These are phyloP conservation scores for Colletotrichum filicis DNA, from an alignment of 2,329 filamentous ascomycete genomes.

Conservation along the genomic window DNA sequence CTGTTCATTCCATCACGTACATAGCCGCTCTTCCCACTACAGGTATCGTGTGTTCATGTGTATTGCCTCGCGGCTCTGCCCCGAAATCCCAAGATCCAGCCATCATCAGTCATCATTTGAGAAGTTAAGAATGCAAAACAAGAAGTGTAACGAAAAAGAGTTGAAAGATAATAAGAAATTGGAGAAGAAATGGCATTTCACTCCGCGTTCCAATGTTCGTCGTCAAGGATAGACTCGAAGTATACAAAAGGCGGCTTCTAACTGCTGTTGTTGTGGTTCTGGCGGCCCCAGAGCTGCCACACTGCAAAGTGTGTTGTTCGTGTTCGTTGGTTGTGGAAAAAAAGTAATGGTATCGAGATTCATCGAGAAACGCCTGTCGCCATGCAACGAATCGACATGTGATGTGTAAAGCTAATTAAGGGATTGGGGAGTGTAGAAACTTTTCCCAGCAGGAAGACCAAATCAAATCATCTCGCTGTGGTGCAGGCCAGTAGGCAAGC, in stretches of 20 bases:
- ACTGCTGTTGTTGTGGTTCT: slow-evolving; percentile 8
- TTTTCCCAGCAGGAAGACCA: background rate
- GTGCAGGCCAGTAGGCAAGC: slow-evolving; percentile 62
- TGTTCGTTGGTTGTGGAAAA: slow-evolving; percentile 7
- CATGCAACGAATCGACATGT: slow-evolving; percentile 47
- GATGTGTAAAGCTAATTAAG: slow-evolving; percentile 33
- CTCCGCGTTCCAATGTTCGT: slow-evolving; percentile 30
- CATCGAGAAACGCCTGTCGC: slow-evolving; percentile 49
- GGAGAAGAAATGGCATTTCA: background rate
- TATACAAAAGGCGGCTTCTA: slow-evolving; percentile 30
- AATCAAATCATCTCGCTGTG: slow-evolving; percentile 66
- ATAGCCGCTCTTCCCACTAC: slow-evolving; percentile 3
- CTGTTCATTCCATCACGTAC: slow-evolving; percentile 8
- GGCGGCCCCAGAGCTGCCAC: background rate
- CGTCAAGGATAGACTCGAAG: slow-evolving; percentile 36
- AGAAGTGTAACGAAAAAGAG: background rate
- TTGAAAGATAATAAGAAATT: background rate
- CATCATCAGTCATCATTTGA: slow-evolving; percentile 31
- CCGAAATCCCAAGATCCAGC: slow-evolving; percentile 16
- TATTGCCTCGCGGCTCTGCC: slow-evolving; percentile 22
- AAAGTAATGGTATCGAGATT: slow-evolving; percentile 36
- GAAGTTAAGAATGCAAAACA: slow-evolving; percentile 20
- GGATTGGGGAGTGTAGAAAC: background rate
- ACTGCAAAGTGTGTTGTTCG: slow-evolving; percentile 6
- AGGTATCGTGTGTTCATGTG: slow-evolving; percentile 16